These are phyloP conservation scores for Solanum pinnatisectum DNA, from an alignment of 257 asterid species.

Conservation along the genomic window DNA sequence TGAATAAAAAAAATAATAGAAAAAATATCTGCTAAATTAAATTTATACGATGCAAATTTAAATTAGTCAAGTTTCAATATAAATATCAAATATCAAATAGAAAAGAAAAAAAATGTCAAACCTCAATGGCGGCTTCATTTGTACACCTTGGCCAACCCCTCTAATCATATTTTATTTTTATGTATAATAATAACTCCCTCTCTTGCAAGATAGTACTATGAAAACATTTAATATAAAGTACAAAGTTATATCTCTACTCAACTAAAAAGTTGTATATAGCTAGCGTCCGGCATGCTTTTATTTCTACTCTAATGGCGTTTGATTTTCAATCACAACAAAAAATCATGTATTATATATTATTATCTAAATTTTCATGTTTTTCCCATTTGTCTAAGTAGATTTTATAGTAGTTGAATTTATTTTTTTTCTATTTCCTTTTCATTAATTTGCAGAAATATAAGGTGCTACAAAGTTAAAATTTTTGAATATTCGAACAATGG, in stretches of 20 bases:
- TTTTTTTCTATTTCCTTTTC: not conserved
- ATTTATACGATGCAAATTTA: accelerated
- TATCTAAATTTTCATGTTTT: not conserved
- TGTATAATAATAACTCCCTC: not conserved
- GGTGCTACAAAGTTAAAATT: not conserved
- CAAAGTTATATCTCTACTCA: not conserved
- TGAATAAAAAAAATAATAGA: no score
- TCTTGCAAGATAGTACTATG: not conserved
- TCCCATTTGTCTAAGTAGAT: not conserved
- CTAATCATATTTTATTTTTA: not conserved
- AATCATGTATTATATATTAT: not conserved
- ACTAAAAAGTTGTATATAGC: not conserved
- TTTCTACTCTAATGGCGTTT: not conserved
- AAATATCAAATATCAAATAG: no score
- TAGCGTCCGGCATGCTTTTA: not conserved
- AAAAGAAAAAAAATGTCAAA: not conserved
- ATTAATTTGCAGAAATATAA: not conserved
- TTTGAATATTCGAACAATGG: constrained; percentile 21
- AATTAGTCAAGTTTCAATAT: not conserved
- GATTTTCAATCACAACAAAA: not conserved
- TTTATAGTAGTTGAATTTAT: no score
- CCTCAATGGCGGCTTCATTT: not conserved
- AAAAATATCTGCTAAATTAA: not conserved
- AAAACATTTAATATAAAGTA: not conserved
- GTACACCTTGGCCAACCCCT: not conserved